Conservation (phyloP, 2,329 filamentous ascomycete species). For the Calycina herbarum region DNA sequence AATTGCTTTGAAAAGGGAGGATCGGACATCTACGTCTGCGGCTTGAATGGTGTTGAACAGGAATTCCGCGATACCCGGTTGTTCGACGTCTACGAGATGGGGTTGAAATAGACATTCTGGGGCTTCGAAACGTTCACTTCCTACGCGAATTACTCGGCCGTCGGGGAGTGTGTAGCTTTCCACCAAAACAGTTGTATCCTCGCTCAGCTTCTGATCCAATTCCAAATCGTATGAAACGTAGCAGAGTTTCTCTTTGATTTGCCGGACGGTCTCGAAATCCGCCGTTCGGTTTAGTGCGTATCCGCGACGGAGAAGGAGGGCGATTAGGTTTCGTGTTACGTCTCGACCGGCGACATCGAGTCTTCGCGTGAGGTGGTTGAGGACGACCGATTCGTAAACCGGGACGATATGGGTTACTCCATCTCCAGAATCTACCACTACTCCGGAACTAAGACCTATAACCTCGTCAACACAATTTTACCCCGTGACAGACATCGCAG, state of each 20-base stretch:
- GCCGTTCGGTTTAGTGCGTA: conserved; percentile 98
- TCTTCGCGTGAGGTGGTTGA: conserved; percentile 92
- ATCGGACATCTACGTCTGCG: conserved; percentile 91
- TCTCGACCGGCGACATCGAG: conserved; percentile 95
- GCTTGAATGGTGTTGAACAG: conserved; percentile 98
- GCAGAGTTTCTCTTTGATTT: conserved; percentile 99
- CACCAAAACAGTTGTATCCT: conserved; percentile 95
- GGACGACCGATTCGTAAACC: conserved; percentile 95
- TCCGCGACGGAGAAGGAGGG: conserved; percentile 85
- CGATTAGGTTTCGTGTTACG: conserved; percentile 97
- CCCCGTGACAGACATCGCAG: neutral
- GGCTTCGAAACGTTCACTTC: conserved; percentile 95
- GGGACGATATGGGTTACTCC: conserved; percentile 98
- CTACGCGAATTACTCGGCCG: conserved; percentile 91
- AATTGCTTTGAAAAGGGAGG: conserved; percentile 94
- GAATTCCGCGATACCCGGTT: conserved; percentile 94
- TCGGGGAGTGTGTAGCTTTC: conserved; percentile 98
- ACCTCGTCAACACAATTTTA: conserved; percentile 17
- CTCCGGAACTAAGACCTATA: conserved; percentile 79
- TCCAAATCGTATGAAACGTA: conserved; percentile 98
- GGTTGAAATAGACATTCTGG: conserved; percentile 98
- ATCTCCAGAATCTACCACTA: conserved; percentile 98
- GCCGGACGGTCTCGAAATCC: conserved; percentile 97
- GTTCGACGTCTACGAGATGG: conserved; percentile 95
- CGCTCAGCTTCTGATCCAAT: conserved; percentile 90